A percentile compares a stretch with the other conserved stretches of the same genome.
These are phyloP conservation scores for Gliomastix tumulicola DNA, from an alignment of 2,329 filamentous ascomycete species.

Conservation along the genomic window DNA sequence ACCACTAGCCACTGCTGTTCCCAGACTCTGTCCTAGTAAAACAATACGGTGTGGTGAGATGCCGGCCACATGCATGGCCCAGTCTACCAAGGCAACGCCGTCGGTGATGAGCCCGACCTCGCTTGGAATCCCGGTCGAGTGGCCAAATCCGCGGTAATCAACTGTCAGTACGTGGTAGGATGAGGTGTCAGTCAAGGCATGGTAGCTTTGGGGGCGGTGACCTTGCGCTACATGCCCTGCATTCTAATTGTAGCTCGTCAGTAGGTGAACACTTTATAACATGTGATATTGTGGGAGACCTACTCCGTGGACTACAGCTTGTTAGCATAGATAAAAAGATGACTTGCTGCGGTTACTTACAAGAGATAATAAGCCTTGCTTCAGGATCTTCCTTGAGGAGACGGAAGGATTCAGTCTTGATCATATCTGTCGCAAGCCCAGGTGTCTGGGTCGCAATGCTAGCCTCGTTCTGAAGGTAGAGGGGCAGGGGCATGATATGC, in stretches of 20 bases:
- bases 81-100: slow-evolving; percentile 65
- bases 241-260: too few species aligned
- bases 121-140: slow-evolving; percentile 70
- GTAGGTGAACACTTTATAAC: too few species aligned
- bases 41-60: slow-evolving; percentile 68
- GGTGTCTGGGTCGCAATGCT: slow-evolving; percentile 45
- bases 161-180: slow-evolving; percentile 78
- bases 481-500: slow-evolving; percentile 77
- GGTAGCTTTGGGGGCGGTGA: slow-evolving; percentile 70
- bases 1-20: slow-evolving; percentile 75
- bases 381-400: slow-evolving; percentile 57
- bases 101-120: slow-evolving; percentile 79
- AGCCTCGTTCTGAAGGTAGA: slow-evolving; percentile 67
- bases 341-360: slow-evolving; percentile 32
- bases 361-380: slow-evolving; percentile 56
- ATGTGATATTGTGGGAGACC: too few species aligned
- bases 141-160: slow-evolving; percentile 85
- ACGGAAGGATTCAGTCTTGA: slow-evolving; percentile 48
- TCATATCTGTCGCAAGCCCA: slow-evolving; percentile 46
- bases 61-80: slow-evolving; percentile 56
- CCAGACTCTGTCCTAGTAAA: slow-evolving; percentile 79
- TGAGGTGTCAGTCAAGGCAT: slow-evolving; percentile 65
- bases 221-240: slow-evolving; percentile 79
- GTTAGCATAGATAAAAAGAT: not conserved
- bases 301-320: slow-evolving; percentile 59